These are phyloP conservation scores for Colletotrichum endophyticum DNA, from an alignment of 2,329 filamentous ascomycete genomes.

Conservation along the genomic window DNA sequence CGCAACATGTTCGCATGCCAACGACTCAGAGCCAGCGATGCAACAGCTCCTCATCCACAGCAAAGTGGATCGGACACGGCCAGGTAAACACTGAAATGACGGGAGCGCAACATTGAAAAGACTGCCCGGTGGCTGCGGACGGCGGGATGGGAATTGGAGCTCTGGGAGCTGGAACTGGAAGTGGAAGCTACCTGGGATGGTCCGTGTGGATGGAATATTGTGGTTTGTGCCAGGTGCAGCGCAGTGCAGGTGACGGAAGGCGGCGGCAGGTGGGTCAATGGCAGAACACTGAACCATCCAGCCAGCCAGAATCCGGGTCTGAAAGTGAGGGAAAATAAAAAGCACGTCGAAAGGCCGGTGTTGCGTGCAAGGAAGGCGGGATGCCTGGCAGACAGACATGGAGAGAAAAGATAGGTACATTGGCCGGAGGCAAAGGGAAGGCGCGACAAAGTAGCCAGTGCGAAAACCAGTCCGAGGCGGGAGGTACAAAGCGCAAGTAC, in stretches of 20 bases:
- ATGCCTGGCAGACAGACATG: neutral
- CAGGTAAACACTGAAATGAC: neutral
- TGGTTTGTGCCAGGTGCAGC: neutral
- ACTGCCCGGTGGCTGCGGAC: neutral
- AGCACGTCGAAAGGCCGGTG: slow-evolving; percentile 28
- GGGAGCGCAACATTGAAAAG: neutral
- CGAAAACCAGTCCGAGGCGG: slow-evolving; percentile 16
- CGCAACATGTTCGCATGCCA: neutral
- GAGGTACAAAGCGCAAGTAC: slow-evolving; percentile 39
- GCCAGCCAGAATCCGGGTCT: neutral
- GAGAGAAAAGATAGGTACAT: neutral
- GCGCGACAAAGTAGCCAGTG: slow-evolving; percentile 39
- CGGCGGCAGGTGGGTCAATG: neutral
- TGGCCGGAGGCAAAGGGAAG: neutral
- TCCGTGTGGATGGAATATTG: neutral
- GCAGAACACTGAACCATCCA: neutral
- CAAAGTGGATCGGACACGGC: neutral
- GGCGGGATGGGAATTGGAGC: neutral
- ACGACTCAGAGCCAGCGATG: neutral
- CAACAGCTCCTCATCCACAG: neutral
- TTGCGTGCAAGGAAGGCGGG: neutral
- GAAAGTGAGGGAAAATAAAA: slow-evolving; percentile 26
- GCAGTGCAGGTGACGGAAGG: neutral
- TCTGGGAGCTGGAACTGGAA: neutral
- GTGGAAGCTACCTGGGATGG: neutral